Evolutionary conservation across 75 land plant genomes (phyloP), one percentile per base, ranked within the genome.

Genomic region (Ceratopteris richardii): DNA sequence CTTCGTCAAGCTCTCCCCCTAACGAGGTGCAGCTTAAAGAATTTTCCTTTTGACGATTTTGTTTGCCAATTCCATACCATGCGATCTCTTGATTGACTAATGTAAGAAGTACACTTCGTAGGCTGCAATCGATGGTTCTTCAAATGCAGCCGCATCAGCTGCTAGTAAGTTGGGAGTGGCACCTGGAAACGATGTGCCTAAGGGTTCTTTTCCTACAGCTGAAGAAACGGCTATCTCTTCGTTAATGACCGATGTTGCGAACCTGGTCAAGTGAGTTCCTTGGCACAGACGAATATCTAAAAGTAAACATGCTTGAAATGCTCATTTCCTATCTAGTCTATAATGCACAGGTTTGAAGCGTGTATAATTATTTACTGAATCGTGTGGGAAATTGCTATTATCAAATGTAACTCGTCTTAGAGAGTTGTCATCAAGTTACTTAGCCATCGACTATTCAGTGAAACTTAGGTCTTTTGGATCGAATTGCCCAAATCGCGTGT

Each of bases 191-290:
- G 54, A 66, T 46, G 61, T 26, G 2, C 1, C 68, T 7, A 22
- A 58, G 2, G 68, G 44, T 57, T 4, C 51, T 12, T 28, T 51
- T 31, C 41, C 68, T 9, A 13, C 60, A 17, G 29, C 39, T 16
- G 5, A 29, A 16, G 52, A 57, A 24, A 14, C 59, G 2, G 30
- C 68, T 21, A 59, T 50, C 52, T 66, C 68, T 46, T 47, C 46
- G 19, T 42, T 66, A 37, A 66, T 66, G 68, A 42, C 68, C 20
- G 68, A 66, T 46, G 68, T 66, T 19, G 60, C 68, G 17, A 66
- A 57, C 31, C 23, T 66, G 60, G 44, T 66, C 52, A 66, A 66
- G 68, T 66, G 56, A 27, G 68, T 46, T 7, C n/a, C 6, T 17
- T 26, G 18, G 18, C 7, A n/a, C 9, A 10, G 42, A 40, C 14